phyloP scores from a whole-genome alignment of 768 basidiomycete species.

The Suillus weaverae region DNA sequence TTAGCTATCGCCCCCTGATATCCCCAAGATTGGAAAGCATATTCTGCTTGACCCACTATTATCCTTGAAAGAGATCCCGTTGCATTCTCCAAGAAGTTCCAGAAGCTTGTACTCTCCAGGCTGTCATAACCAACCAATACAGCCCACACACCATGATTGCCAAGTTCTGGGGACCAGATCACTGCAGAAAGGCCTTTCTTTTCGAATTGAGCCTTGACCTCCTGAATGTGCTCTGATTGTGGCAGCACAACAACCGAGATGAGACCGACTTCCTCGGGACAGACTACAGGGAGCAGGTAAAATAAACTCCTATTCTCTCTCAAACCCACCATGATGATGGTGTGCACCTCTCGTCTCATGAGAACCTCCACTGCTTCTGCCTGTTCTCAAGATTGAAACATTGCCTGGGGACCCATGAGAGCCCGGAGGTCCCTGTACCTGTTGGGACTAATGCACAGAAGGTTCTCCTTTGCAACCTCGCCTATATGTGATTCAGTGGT shows the following conservation, averaged over 20 bases:
- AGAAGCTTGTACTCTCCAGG: not conserved
- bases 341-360: not conserved
- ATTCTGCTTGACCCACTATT: not conserved
- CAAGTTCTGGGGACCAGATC: not conserved
- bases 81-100: not conserved
- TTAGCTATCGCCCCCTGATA: not conserved
- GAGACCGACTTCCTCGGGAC: not conserved
- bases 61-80: not conserved
- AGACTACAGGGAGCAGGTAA: not conserved
- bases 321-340: not conserved
- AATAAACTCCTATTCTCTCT: not conserved
- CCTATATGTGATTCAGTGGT: too few species aligned
- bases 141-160: not conserved
- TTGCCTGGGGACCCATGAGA: not conserved
- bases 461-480: too few species aligned
- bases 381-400: not conserved
- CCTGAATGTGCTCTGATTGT: not conserved
- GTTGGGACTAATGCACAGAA: not conserved
- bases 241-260: not conserved
- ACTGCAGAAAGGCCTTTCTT: not conserved
- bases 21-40: not conserved
- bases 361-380: not conserved
- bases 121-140: not conserved
- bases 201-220: not conserved
- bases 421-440: not conserved